A percentile compares a stretch with the other conserved stretches of the same genome.
These are phyloP conservation scores for Echeveria elegans DNA, from an alignment of 164 flowering plant species.

Conservation along the genomic window DNA sequence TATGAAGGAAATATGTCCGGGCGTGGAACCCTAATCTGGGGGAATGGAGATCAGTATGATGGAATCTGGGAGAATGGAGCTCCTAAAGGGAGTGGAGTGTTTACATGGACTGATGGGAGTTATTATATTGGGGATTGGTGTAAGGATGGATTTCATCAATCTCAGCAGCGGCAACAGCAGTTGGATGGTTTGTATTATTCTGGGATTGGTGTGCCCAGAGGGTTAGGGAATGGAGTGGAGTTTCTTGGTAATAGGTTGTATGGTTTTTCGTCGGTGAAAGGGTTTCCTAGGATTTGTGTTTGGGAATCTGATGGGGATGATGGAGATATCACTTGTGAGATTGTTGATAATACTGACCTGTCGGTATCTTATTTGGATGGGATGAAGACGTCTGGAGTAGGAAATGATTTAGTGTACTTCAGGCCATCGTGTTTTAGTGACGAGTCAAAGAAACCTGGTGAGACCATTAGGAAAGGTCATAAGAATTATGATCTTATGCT, in stretches of 20 bases:
- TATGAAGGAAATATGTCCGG: no score
- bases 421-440: not conserved
- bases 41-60: not conserved
- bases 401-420: not conserved
- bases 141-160: no score
- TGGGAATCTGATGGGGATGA: slow-evolving; percentile 4
- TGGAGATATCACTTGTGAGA: slow-evolving; percentile 2
- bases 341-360: not conserved
- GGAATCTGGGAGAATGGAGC: not conserved
- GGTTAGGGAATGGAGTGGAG: not conserved
- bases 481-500: slow-evolving; percentile 84
- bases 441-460: slow-evolving; percentile 35
- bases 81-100: not conserved
- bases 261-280: not conserved
- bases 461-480: slow-evolving; percentile 64
- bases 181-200: slow-evolving; percentile 6
- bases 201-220: not conserved
- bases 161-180: no score
- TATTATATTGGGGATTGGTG: no score
- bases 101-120: not conserved
- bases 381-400: not conserved
- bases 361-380: not conserved
- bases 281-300: slow-evolving; percentile 1
- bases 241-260: not conserved
- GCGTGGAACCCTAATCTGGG: no score